A percentile compares a stretch with the other conserved stretches of the same genome.
Conservation (phyloP, 495 filamentous ascomycete genomes). For the Penicillium canariense region DNA sequence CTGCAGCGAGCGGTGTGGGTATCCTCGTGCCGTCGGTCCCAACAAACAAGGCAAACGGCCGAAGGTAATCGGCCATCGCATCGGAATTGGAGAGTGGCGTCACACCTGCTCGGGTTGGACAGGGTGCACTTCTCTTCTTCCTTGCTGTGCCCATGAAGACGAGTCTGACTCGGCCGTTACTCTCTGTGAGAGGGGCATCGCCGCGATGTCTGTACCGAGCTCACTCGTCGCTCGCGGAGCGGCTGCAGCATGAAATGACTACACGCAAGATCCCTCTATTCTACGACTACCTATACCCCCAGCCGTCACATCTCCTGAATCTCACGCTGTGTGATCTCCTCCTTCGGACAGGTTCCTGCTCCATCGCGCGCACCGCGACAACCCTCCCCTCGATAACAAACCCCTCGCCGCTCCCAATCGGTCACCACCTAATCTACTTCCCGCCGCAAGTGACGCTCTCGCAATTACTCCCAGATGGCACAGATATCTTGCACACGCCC, state of each 20-base stretch:
- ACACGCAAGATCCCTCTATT: slow-evolving; percentile 54
- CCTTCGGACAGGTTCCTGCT: slow-evolving; percentile 9
- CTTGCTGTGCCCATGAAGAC: neutral
- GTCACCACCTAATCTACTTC: slow-evolving; percentile 70
- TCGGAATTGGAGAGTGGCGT: too few relatives aligned
- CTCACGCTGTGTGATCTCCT: slow-evolving; percentile 62
- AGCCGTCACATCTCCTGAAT: slow-evolving; percentile 62
- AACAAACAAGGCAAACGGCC: slow-evolving; percentile 40
- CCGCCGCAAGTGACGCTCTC: slow-evolving; percentile 57
- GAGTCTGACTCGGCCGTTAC: slow-evolving; percentile 1
- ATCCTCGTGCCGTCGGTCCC: slow-evolving; percentile 2
- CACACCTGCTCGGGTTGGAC: neutral
- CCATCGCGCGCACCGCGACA: neutral
- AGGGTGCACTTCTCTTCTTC: neutral
- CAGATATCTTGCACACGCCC: slow-evolving; percentile 67
- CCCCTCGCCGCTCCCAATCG: slow-evolving; percentile 43
- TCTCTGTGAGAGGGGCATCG: neutral
- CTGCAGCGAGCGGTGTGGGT: slow-evolving; percentile 24
- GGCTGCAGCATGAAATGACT: slow-evolving; percentile 35
- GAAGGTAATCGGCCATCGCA: neutral
- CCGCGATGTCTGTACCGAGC: slow-evolving; percentile 8
- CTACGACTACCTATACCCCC: slow-evolving; percentile 64
- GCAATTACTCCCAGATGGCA: slow-evolving; percentile 67
- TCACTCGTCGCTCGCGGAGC: slow-evolving; percentile 30
- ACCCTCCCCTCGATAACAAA: slow-evolving; percentile 35